A percentile compares a stretch with the other conserved stretches of the same genome.
Conservation (phyloP, 805 yeast species). For the Teunomyces gatunensis region DNA sequence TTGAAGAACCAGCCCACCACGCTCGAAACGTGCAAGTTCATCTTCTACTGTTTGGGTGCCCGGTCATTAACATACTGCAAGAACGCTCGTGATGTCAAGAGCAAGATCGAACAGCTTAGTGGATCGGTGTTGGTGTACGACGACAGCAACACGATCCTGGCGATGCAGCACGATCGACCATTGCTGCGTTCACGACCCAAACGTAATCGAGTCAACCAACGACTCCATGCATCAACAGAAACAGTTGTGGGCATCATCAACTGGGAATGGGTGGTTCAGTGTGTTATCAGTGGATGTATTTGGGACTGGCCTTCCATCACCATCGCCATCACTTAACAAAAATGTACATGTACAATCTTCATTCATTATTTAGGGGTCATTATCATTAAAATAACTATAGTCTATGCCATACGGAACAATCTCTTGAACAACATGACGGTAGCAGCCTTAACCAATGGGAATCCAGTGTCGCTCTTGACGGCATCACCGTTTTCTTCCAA, state of each 20-base stretch:
- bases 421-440: slow-evolving; percentile 23
- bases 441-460: slow-evolving; percentile 63
- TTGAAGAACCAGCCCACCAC: slow-evolving; percentile 28
- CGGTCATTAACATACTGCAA: slow-evolving; percentile 16
- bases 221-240: slow-evolving; percentile 1
- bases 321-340: slow-evolving; percentile 1
- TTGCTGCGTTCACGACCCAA: neutral
- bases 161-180: neutral
- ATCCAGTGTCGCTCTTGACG: slow-evolving; percentile 79
- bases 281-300: slow-evolving; percentile 44
- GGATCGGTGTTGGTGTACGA: slow-evolving; percentile 25
- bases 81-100: slow-evolving; percentile 7
- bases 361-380: slow-evolving; percentile 1
- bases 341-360: no score
- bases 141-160: slow-evolving; percentile 14
- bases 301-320: slow-evolving; percentile 22
- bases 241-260: slow-evolving; percentile 32
- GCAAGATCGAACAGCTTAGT: neutral
- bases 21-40: slow-evolving; percentile 38
- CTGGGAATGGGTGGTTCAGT: slow-evolving; percentile 71
- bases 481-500: slow-evolving; percentile 96
- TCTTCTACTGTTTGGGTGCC: slow-evolving; percentile 48
- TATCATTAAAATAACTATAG: neutral
- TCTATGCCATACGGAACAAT: slow-evolving; percentile 13
- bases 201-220: neutral